Conservation (phyloP, 2,329 filamentous ascomycete species). For the Rasamsonia emersonii region DNA sequence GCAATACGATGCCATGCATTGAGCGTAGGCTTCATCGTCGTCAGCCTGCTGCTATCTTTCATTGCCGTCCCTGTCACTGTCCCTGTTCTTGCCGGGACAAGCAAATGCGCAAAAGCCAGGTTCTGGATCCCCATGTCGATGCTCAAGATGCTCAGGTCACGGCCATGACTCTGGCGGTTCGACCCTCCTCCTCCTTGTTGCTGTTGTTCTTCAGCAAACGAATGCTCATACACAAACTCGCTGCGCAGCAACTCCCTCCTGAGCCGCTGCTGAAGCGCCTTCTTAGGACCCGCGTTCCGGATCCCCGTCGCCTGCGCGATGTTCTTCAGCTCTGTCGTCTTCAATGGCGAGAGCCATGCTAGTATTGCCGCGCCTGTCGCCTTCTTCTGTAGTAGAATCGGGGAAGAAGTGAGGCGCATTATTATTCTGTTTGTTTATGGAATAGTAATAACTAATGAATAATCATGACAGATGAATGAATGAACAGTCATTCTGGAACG, state of each 20-base stretch:
- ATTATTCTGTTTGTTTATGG: too few relatives aligned
- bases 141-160: conserved; percentile 53
- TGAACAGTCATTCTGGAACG: too few relatives aligned
- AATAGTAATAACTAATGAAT: too few relatives aligned
- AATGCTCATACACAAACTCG: conserved; percentile 7
- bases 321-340: conserved; percentile 46
- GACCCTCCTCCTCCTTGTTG: conserved; percentile 1
- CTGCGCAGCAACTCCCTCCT: conserved; percentile 15
- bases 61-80: not conserved
- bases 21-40: conserved; percentile 16
- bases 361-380: too few relatives aligned
- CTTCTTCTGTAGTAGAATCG: too few relatives aligned
- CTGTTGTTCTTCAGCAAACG: not conserved
- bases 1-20: conserved; percentile 36
- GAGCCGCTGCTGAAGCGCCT: conserved; percentile 45
- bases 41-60: conserved; percentile 12
- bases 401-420: too few relatives aligned
- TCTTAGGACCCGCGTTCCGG: conserved; percentile 51
- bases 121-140: conserved; percentile 83
- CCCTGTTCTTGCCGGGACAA: conserved; percentile 18
- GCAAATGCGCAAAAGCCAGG: conserved; percentile 62
- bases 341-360: conserved; percentile 34
- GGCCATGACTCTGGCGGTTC: not conserved
- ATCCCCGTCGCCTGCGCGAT: conserved; percentile 55
- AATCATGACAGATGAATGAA: too few relatives aligned